These are phyloP conservation scores for Kitagawia praeruptora DNA, from an alignment of 129 eudicot genomes.

Conservation along the genomic window DNA sequence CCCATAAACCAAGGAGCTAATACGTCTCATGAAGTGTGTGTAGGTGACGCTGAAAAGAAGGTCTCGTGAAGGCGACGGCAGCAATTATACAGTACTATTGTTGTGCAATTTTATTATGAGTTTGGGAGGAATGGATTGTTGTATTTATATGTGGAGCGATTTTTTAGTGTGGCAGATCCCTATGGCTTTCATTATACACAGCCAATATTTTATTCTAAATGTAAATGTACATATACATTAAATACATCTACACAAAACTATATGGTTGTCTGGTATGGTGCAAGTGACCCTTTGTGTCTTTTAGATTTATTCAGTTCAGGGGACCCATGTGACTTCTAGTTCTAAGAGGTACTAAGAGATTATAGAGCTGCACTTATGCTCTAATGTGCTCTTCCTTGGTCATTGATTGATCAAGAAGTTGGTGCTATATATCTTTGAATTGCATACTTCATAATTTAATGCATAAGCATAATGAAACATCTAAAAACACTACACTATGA, in stretches of 20 bases:
- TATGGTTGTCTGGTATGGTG: constrained; percentile 3
- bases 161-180: constrained; percentile 6
- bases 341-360: too few species aligned
- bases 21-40: constrained; percentile 18
- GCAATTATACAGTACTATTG: neutral
- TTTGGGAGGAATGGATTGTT: neutral
- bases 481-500: too few species aligned
- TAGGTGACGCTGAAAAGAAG: constrained; percentile 29
- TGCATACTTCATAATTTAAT: too few species aligned
- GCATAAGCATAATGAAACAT: too few species aligned
- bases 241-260: neutral
- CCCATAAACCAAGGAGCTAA: constrained; percentile 19
- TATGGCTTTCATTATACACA: neutral
- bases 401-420: neutral
- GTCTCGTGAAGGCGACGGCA: constrained; percentile 94
- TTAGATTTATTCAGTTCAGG: constrained; percentile 2
- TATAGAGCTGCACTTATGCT: neutral
- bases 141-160: neutral
- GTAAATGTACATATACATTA: neutral
- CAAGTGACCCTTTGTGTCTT: neutral
- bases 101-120: neutral
- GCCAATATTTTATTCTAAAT: neutral
- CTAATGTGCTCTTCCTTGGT: neutral
- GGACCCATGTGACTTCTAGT: constrained; percentile 1
- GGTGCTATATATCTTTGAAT: neutral